Conservation (phyloP, 352 stramenopile genomes). For the Albugo laibachii region DNA sequence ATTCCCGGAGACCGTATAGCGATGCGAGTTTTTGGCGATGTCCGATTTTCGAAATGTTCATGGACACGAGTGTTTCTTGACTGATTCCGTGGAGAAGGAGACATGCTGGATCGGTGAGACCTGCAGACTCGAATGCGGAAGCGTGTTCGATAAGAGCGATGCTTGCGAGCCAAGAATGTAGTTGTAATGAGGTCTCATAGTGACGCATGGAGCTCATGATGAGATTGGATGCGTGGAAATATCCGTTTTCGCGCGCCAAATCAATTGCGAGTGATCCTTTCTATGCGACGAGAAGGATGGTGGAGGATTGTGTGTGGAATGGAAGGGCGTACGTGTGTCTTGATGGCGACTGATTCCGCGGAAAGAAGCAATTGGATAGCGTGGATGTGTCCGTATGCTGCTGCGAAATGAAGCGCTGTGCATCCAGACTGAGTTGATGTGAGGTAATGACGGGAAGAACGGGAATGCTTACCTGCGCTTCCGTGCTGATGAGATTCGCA, state of each 20-base stretch:
- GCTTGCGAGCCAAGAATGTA: constrained; percentile 41
- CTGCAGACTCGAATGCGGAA: constrained; percentile 18
- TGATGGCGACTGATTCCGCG: constrained; percentile 12
- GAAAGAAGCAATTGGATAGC: constrained; percentile 31
- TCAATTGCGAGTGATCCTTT: constrained; percentile 8
- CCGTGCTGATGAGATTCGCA: constrained; percentile 8
- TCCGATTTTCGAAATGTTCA: constrained; percentile 42
- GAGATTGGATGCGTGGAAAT: constrained; percentile 1
- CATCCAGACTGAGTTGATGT: constrained; percentile 16
- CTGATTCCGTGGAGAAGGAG: constrained; percentile 16
- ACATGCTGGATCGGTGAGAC: constrained; percentile 50
- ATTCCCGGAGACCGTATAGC: constrained; percentile 43
- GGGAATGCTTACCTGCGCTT: constrained; percentile 13
- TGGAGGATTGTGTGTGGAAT: constrained; percentile 14
- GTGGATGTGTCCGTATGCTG: constrained; percentile 18
- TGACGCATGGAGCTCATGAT: constrained; percentile 8
- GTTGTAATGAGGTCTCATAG: constrained; percentile 9
- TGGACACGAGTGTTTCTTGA: constrained; percentile 25
- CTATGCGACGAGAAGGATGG: constrained; percentile 17
- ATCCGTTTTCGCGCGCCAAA: not conserved
- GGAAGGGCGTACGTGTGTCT: constrained; percentile 21
- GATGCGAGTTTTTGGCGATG: constrained; percentile 44
- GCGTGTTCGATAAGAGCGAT: constrained; percentile 56
- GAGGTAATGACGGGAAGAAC: not conserved
- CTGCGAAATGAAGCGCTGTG: constrained; percentile 41